phyloP scores from a whole-genome alignment of 1,284 basidiomycete genomes.

The Ganoderma boninense region DNA sequence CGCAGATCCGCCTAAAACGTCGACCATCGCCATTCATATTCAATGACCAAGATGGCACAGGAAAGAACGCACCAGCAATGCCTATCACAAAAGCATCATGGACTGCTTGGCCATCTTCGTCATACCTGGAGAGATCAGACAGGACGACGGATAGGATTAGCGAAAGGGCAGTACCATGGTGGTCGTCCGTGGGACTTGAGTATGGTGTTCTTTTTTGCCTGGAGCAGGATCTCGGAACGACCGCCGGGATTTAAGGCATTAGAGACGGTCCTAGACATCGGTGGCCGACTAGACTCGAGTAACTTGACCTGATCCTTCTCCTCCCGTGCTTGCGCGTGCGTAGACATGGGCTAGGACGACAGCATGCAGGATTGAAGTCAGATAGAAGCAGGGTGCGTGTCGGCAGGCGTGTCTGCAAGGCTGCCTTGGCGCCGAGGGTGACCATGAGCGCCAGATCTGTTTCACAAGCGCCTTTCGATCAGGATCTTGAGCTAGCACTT shows the following conservation, averaged over 20 bases:
- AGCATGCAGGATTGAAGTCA: neutral
- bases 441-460: slow-evolving; percentile 12
- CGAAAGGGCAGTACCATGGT: slow-evolving; percentile 67
- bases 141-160: slow-evolving; percentile 3
- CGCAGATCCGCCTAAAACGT: slow-evolving; percentile 81
- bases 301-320: slow-evolving; percentile 19
- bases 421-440: slow-evolving; percentile 16
- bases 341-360: neutral
- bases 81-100: slow-evolving; percentile 91
- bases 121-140: slow-evolving; percentile 62
- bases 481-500: slow-evolving; percentile 12
- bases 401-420: neutral
- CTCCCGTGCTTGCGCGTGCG: neutral
- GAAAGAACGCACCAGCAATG: slow-evolving; percentile 77
- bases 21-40: neutral
- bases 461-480: neutral
- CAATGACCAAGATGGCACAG: neutral
- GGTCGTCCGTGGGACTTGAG: slow-evolving; percentile 85
- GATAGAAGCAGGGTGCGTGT: neutral
- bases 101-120: slow-evolving; percentile 72
- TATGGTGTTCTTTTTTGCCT: slow-evolving; percentile 76
- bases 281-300: slow-evolving; percentile 23
- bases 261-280: slow-evolving; percentile 30
- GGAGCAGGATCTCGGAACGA: slow-evolving; percentile 33
- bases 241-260: slow-evolving; percentile 22